These are phyloP conservation scores for Edaphochlamys debaryana DNA, from an alignment of 139 green algal genomes.

Conservation along the genomic window DNA sequence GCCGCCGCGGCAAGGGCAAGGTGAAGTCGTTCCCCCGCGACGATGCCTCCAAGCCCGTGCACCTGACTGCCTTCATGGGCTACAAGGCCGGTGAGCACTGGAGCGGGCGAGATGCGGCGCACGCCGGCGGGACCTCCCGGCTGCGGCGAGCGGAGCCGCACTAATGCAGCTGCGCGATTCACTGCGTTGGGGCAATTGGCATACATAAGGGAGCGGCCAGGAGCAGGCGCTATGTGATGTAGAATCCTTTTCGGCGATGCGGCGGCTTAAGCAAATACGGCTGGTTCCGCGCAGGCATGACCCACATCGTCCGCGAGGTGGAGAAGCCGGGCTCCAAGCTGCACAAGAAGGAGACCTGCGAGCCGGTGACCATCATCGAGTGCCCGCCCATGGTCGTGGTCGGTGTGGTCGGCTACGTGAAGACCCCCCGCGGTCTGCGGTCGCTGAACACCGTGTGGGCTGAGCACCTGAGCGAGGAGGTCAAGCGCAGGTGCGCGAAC, in stretches of 20 bases:
- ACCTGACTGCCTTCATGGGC: slow-evolving; percentile 98
- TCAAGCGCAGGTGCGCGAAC: slow-evolving; percentile 78
- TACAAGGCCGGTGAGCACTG: slow-evolving; percentile 81
- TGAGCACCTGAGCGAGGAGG: slow-evolving; percentile 95
- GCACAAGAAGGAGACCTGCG: slow-evolving; percentile 99
- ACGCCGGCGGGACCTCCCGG: too few relatives aligned
- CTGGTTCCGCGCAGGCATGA: slow-evolving; percentile 94
- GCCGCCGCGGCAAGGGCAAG: slow-evolving; percentile 91
- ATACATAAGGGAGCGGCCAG: too few relatives aligned
- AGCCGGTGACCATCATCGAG: slow-evolving; percentile 98
- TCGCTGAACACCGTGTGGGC: slow-evolving; percentile 96
- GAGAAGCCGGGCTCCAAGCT: slow-evolving; percentile 99
- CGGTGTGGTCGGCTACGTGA: slow-evolving; percentile 96
- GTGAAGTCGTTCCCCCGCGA: slow-evolving; percentile 96
- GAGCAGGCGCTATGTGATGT: too few relatives aligned
- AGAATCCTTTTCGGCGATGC: too few relatives aligned
- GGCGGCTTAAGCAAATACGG: too few relatives aligned
- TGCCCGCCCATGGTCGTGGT: slow-evolving; percentile 97
- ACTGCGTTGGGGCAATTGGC: too few relatives aligned
- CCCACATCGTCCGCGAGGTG: slow-evolving; percentile 98
- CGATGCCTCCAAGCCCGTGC: slow-evolving; percentile 86
- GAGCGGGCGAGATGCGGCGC: too few relatives aligned
- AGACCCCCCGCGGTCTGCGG: slow-evolving; percentile 92
- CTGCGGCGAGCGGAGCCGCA: too few relatives aligned
- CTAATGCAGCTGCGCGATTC: too few relatives aligned